Conservation (phyloP, 345 rosid species). For the Eutrema yunnanense region DNA sequence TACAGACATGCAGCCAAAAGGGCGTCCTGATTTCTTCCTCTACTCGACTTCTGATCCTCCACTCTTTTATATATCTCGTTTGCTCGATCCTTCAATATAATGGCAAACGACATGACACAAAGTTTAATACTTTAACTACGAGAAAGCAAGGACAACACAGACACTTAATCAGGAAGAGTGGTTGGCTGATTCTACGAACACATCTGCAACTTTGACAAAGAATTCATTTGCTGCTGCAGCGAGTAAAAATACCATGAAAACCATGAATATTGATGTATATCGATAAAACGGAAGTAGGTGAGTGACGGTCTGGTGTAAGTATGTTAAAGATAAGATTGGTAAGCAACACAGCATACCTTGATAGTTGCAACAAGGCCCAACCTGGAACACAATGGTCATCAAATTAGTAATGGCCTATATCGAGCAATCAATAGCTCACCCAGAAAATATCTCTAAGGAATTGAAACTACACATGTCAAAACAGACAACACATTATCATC, state of each 20-base stretch:
- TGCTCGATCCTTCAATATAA: conserved; percentile 66
- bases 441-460: not conserved
- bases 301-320: not conserved
- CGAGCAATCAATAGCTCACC: not conserved
- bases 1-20: conserved; percentile 95
- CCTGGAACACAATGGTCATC: conserved; percentile 43
- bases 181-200: no score
- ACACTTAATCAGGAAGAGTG: not conserved
- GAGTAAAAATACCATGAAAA: not conserved
- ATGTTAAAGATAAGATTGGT: not conserved
- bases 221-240: not conserved
- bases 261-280: not conserved
- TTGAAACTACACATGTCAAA: not conserved
- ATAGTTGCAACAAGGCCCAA: conserved; percentile 94
- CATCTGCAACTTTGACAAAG: not conserved
- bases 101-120: conserved; percentile 7
- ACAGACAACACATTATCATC: not conserved
- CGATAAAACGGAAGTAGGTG: not conserved
- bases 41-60: conserved; percentile 93
- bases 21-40: conserved; percentile 99
- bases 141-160: not conserved
- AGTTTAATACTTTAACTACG: not conserved
- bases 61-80: conserved; percentile 95
- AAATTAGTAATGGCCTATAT: not conserved
- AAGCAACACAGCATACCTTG: conserved; percentile 45